Percentiles rank a stretch among this genome's conserved stretches.
Conservation (phyloP, 2,329 filamentous ascomycete species). For the Didymella pomorum region DNA sequence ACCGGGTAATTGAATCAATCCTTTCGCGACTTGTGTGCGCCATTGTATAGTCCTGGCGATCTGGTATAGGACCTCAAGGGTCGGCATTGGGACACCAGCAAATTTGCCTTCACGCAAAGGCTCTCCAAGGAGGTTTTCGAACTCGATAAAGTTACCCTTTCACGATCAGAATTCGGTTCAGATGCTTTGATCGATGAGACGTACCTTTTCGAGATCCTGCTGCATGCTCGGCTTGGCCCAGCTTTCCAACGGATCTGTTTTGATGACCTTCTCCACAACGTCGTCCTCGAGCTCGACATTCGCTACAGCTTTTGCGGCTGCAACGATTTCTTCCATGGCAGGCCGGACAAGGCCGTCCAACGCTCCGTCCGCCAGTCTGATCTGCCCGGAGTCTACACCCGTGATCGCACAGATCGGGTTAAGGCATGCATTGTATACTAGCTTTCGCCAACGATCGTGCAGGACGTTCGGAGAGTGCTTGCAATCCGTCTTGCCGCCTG, state of each 20-base stretch:
- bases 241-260: conserved; percentile 59
- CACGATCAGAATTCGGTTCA: not conserved
- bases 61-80: conserved; percentile 59
- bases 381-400: conserved; percentile 60
- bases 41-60: conserved; percentile 60
- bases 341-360: conserved; percentile 61
- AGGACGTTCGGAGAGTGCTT: conserved; percentile 54
- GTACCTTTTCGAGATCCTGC: conserved; percentile 60
- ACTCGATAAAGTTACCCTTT: conserved; percentile 64
- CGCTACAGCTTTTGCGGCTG: conserved; percentile 53
- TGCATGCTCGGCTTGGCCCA: conserved; percentile 64
- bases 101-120: conserved; percentile 61
- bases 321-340: conserved; percentile 62
- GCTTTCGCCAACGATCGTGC: conserved; percentile 59
- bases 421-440: conserved; percentile 61
- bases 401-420: conserved; percentile 63
- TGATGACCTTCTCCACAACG: conserved; percentile 57
- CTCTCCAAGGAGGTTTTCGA: conserved; percentile 65
- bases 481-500: conserved; percentile 56
- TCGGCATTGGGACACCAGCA: conserved; percentile 60
- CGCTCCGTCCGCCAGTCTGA: conserved; percentile 57
- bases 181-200: not conserved
- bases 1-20: conserved; percentile 45
- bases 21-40: conserved; percentile 56
- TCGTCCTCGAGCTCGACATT: conserved; percentile 56